phyloP scores from a whole-genome alignment of 805 yeast species.

The Yarrowia sp. region DNA sequence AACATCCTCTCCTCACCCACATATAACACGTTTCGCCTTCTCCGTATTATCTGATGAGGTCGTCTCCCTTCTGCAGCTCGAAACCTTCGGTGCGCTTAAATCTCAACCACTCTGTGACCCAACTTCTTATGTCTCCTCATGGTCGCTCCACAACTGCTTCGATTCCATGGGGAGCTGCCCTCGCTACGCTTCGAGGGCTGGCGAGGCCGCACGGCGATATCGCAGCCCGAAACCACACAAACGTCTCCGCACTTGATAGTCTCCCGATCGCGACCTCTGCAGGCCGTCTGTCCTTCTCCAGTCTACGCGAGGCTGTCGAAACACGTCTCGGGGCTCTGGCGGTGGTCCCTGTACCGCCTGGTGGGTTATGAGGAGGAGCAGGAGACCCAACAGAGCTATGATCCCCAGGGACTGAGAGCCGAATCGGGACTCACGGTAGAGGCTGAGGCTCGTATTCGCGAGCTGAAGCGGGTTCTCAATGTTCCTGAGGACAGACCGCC shows the following conservation, averaged over 20 bases:
- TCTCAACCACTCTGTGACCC: not conserved
- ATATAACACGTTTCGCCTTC: no score
- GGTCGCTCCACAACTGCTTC: constrained; percentile 24
- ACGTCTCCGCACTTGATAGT: not conserved
- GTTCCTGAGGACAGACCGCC: not conserved
- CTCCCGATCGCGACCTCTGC: constrained; percentile 3
- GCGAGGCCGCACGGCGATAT: not conserved
- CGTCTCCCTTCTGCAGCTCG: not conserved
- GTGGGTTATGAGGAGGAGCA: not conserved
- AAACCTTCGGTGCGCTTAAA: not conserved
- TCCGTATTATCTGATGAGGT: no score
- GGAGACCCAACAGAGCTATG: not conserved
- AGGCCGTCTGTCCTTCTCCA: not conserved
- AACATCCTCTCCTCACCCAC: no score
- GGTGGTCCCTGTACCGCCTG: not conserved
- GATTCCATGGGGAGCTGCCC: constrained; percentile 22
- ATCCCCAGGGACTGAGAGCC: not conserved
- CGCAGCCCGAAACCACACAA: no score
- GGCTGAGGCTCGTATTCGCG: not conserved
- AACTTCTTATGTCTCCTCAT: not conserved
- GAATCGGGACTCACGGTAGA: not conserved
- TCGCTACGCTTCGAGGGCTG: not conserved
- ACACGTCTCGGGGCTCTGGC: not conserved
- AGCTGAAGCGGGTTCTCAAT: not conserved
- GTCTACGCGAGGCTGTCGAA: constrained; percentile 1